Base-by-base conservation (phyloP, 768 basidiomycete genomes). In the Cubamyces sp. region DNA sequence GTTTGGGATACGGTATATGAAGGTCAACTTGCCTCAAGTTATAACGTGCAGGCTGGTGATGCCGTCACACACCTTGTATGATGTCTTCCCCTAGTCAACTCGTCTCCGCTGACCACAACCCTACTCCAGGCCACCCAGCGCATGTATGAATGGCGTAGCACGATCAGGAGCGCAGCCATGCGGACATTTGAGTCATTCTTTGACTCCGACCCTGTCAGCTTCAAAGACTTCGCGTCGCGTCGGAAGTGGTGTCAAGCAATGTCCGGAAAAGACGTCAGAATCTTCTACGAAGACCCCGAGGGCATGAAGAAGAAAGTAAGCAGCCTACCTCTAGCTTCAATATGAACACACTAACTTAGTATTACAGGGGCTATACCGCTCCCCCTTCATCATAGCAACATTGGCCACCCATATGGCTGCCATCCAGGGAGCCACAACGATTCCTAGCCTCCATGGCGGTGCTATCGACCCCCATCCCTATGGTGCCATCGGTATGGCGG, bases 241-340 rank as follows among this genome's bases (percentile, higher is more conserved):
- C 25, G 18, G 5, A 8, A 50, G 2, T 54, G 41, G 21, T 41
- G 40, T 15, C n/a, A n/a, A n/a, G 9, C 5, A 7, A 8, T 26
- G 5, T 25, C 43, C 53, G 11, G 41, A 6, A n/a, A 19, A 1
- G 39, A 26, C 37, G 37, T 39, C 9, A 39, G 40, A 19, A 21
- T 54, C 11, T 54, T 54, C 23, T 54, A 42, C 23, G 53, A 54
- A 16, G 39, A 54, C 19, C 53, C 53, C 4, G 53, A 54, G 30
- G 53, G 18, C 9, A 12, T 6, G 12, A 7, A 3, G 5, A 50
- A 16, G 30, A 7, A 3, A 12, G 49, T 50, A n/a, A 26, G 53
- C n/a, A n/a, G n/a, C n/a, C n/a, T n/a, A n/a, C n/a, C n/a, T n/a
- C n/a, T n/a, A n/a, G n/a, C n/a, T n/a, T n/a, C n/a, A n/a, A n/a